Evolutionary conservation across 148 eudicot genomes (phyloP).

Genomic region (Amaranthus hypochondriacus): DNA sequence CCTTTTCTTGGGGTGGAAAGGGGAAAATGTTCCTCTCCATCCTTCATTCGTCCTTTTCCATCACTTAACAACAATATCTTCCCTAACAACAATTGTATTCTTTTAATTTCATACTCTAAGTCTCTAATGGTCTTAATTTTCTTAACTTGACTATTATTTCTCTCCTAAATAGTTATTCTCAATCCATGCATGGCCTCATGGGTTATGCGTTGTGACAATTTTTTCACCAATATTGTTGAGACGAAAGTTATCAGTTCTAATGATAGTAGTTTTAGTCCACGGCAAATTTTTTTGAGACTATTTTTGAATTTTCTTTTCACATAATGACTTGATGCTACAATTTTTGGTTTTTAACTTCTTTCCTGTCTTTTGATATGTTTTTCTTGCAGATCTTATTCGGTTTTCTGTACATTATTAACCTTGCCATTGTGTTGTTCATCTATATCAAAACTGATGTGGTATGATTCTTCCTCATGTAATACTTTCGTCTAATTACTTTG

Average conservation of each 20-base stretch:
- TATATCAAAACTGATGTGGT: conserved; percentile 89
- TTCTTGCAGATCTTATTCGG: conserved; percentile 78
- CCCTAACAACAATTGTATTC: no score
- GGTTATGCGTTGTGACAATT: no score
- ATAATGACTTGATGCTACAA: neutral
- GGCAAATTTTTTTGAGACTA: neutral
- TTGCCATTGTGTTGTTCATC: conserved; percentile 66
- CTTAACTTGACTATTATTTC: no score
- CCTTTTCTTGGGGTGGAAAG: no score
- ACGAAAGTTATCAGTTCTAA: neutral
- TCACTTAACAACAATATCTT: no score
- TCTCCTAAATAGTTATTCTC: no score
- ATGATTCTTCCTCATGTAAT: conserved; percentile 24
- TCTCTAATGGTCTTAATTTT: no score
- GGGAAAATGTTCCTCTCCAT: no score
- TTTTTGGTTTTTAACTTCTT: neutral
- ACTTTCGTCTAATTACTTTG: neutral
- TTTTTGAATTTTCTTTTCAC: neutral
- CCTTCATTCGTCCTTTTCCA: no score
- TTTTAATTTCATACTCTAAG: no score
- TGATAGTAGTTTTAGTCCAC: neutral
- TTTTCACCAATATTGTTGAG: neutral
- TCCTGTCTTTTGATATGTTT: conserved; percentile 16
- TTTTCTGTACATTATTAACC: conserved; percentile 71
- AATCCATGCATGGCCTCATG: no score